phyloP scores from a whole-genome alignment of 345 rosid species.

The Salix dunnii region DNA sequence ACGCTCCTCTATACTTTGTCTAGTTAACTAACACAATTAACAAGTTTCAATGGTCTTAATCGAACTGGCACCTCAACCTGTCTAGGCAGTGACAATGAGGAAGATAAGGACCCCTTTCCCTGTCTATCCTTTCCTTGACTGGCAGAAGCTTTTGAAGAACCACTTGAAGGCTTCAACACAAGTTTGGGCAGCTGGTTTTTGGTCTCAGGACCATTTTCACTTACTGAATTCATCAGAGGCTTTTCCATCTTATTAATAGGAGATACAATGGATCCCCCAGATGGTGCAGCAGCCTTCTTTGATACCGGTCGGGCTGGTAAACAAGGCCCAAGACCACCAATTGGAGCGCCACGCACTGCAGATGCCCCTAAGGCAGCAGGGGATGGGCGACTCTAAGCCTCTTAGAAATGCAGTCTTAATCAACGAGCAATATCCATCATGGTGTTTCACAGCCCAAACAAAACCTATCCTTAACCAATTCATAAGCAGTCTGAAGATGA shows the following conservation, averaged over 20 bases:
- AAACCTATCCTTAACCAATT: too few relatives aligned
- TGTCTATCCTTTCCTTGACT: constrained; percentile 24
- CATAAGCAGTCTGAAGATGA: too few relatives aligned
- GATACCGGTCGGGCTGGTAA: constrained; percentile 71
- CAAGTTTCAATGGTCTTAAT: constrained; percentile 81
- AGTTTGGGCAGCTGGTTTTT: constrained; percentile 54
- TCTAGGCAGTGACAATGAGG: constrained; percentile 21
- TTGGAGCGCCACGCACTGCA: constrained; percentile 89
- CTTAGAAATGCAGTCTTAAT: constrained; percentile 61
- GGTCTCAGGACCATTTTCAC: constrained; percentile 55
- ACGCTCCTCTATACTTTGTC: too few relatives aligned
- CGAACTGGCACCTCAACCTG: constrained; percentile 37
- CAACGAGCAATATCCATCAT: constrained; percentile 66
- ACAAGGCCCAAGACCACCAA: constrained; percentile 86
- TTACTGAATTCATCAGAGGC: constrained; percentile 26
- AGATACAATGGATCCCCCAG: constrained; percentile 37
- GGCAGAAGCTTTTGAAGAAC: constrained; percentile 42
- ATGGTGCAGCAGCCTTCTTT: constrained; percentile 51
- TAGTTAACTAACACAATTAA: too few relatives aligned
- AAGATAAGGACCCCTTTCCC: constrained; percentile 30
- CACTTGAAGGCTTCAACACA: constrained; percentile 50
- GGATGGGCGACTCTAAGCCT: constrained; percentile 85
- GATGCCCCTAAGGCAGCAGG: constrained; percentile 99
- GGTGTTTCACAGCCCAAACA: constrained; percentile 66
- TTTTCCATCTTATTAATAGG: constrained; percentile 49